phyloP scores from a whole-genome alignment of 495 filamentous ascomycete genomes.

The Lindgomyces ingoldianus region DNA sequence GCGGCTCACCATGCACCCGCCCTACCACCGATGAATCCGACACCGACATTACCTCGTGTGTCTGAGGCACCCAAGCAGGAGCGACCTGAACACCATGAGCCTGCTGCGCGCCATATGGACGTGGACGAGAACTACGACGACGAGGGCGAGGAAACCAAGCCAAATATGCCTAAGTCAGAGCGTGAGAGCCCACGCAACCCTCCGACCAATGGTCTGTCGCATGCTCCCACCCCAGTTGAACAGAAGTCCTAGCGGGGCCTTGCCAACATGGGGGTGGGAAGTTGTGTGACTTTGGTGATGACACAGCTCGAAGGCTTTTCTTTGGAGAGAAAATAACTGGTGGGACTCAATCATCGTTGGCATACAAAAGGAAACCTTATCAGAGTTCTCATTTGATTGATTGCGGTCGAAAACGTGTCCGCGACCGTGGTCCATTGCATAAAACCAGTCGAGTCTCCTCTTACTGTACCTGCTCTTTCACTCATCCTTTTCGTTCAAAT shows the following conservation, averaged over 20 bases:
- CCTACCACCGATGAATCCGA: conserved; percentile 58
- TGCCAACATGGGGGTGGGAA: too few relatives aligned
- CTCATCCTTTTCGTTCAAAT: too few relatives aligned
- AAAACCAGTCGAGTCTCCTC: too few relatives aligned
- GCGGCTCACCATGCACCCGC: conserved; percentile 82
- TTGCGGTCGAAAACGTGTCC: too few relatives aligned
- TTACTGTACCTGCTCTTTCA: too few relatives aligned
- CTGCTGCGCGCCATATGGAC: conserved; percentile 91
- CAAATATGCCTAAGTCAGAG: conserved; percentile 53
- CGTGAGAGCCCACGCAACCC: conserved; percentile 48
- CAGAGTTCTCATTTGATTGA: too few relatives aligned
- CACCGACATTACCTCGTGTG: conserved; percentile 34
- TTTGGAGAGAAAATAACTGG: too few relatives aligned
- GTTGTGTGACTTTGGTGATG: too few relatives aligned
- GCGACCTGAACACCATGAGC: conserved; percentile 55
- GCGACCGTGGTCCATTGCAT: too few relatives aligned
- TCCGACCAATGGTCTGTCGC: conserved; percentile 32
- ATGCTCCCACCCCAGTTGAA: conserved; percentile 41
- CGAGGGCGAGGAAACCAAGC: conserved; percentile 79
- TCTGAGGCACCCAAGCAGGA: conserved; percentile 37
- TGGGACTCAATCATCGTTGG: too few relatives aligned
- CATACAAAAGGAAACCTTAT: too few relatives aligned
- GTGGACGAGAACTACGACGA: conserved; percentile 97
- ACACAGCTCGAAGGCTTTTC: too few relatives aligned
- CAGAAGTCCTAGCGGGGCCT: conserved; percentile 30